Evolutionary conservation across 2,329 filamentous ascomycete species (phyloP).

Genomic region (Microsporum canis): DNA sequence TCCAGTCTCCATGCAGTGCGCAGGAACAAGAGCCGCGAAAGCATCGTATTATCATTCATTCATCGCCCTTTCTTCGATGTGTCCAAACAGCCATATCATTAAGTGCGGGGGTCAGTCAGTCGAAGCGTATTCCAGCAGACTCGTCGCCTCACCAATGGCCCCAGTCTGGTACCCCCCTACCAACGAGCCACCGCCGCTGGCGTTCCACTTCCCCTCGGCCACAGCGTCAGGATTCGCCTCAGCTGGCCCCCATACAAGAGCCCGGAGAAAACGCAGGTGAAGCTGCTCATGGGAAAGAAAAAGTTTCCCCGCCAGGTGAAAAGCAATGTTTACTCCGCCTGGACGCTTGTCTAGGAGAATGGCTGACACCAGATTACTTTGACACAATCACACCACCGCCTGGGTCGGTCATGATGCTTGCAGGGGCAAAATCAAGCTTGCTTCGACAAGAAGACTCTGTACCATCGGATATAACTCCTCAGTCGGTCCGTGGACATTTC

Average conservation of each 20-base stretch:
- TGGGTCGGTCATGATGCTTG: constrained; percentile 73
- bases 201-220: constrained; percentile 20
- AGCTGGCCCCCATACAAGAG: not conserved
- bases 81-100: constrained; percentile 86
- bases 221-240: constrained; percentile 12
- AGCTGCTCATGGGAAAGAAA: not conserved
- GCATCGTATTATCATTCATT: constrained; percentile 76
- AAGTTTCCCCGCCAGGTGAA: not conserved
- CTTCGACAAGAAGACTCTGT: constrained; percentile 60
- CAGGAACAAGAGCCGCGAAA: constrained; percentile 27
- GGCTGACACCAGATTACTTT: constrained; percentile 88
- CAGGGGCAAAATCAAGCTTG: constrained; percentile 76
- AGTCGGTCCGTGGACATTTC: constrained; percentile 37
- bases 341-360: constrained; percentile 90
- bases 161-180: not conserved
- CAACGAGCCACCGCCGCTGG: constrained; percentile 16
- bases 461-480: constrained; percentile 32
- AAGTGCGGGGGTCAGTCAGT: constrained; percentile 62
- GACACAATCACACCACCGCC: constrained; percentile 85
- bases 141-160: not conserved
- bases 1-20: constrained; percentile 4
- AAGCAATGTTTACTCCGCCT: constrained; percentile 49
- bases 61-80: constrained; percentile 87
- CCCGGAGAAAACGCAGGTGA: not conserved
- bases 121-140: not conserved